These are phyloP conservation scores for Phytophthora boehmeriae DNA, from an alignment of 352 stramenopile genomes.

Conservation along the genomic window DNA sequence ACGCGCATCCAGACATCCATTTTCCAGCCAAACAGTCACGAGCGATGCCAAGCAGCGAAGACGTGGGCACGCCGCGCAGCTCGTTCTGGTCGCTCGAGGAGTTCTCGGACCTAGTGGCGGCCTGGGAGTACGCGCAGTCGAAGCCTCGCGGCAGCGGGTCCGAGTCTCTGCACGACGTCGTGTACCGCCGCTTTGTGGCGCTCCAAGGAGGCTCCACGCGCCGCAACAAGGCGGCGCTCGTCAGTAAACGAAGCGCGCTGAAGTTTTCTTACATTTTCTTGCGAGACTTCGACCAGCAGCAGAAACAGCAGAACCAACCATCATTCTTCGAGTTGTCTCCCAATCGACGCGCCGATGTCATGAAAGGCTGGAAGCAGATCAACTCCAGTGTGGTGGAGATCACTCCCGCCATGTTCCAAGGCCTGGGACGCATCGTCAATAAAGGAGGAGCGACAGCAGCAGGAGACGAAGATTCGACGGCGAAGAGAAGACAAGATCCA, in stretches of 20 bases:
- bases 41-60: slow-evolving; percentile 31
- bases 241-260: slow-evolving; percentile 39
- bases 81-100: slow-evolving; percentile 36
- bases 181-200: slow-evolving; percentile 39
- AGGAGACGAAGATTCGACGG: slow-evolving; percentile 7
- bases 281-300: slow-evolving; percentile 29
- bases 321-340: slow-evolving; percentile 38
- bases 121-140: slow-evolving; percentile 31
- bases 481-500: neutral
- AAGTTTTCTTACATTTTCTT: slow-evolving; percentile 43
- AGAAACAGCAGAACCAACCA: slow-evolving; percentile 13
- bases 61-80: slow-evolving; percentile 13
- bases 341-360: slow-evolving; percentile 10
- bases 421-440: slow-evolving; percentile 26
- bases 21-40: neutral
- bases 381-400: slow-evolving; percentile 44
- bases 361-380: slow-evolving; percentile 31
- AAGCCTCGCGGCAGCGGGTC: slow-evolving; percentile 8
- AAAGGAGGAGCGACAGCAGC: slow-evolving; percentile 8
- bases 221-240: slow-evolving; percentile 39
- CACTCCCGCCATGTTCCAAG: slow-evolving; percentile 27
- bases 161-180: slow-evolving; percentile 27
- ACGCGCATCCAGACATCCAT: slow-evolving; percentile 1
- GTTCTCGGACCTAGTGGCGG: slow-evolving; percentile 34
- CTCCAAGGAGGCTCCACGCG: slow-evolving; percentile 33